Percentiles rank a stretch among this genome's conserved stretches.
Conservation (phyloP, 148 eudicot species). For the Rhododendron henanense region DNA sequence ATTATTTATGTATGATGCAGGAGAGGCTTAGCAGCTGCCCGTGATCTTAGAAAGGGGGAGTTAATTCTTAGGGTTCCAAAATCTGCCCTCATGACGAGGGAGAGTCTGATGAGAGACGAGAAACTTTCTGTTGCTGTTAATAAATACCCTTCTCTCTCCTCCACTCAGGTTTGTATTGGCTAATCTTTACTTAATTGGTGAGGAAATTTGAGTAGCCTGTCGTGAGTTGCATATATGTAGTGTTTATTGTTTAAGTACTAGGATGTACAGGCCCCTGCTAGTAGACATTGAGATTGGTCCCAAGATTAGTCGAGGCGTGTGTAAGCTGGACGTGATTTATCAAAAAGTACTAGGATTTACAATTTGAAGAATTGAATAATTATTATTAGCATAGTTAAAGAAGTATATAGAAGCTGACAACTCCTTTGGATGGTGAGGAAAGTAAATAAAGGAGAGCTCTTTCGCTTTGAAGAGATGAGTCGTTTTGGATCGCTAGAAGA, state of each 20-base stretch:
- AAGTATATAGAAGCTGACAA: background rate
- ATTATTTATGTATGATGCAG: slow-evolving; percentile 28
- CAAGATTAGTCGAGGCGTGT: too few species aligned
- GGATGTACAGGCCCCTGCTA: too few species aligned
- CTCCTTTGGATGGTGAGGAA: background rate
- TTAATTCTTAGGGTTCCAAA: slow-evolving; percentile 79
- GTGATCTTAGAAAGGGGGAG: slow-evolving; percentile 75
- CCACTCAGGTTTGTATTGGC: slow-evolving; percentile 57
- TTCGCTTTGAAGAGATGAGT: background rate
- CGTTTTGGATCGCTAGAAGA: background rate
- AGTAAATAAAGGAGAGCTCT: background rate
- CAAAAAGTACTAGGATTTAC: background rate
- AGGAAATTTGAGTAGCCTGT: background rate
- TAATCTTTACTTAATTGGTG: background rate
- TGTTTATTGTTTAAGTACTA: background rate
- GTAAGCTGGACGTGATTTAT: too few species aligned
- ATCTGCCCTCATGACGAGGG: slow-evolving; percentile 53
- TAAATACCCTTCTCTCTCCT: slow-evolving; percentile 46
- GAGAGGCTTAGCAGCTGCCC: slow-evolving; percentile 81
- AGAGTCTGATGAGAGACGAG: slow-evolving; percentile 45
- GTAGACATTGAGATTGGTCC: too few species aligned
- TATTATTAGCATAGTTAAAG: background rate
- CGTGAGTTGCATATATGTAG: background rate
- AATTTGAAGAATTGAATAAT: too few species aligned
- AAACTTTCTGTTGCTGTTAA: slow-evolving; percentile 35